phyloP scores from a whole-genome alignment of 73 alveolate species.

The Blepharisma stoltei region DNA sequence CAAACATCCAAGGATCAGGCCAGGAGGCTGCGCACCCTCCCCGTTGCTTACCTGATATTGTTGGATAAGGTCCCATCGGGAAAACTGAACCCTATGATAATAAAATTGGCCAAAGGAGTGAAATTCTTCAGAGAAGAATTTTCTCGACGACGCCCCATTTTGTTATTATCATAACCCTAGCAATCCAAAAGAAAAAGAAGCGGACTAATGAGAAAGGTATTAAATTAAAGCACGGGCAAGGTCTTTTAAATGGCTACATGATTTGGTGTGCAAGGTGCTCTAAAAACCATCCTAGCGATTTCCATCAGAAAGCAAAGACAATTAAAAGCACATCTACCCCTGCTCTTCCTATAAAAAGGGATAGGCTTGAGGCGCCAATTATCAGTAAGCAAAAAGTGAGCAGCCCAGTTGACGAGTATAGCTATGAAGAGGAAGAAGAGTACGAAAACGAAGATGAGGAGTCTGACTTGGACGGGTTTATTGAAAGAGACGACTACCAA shows the following conservation, averaged over 20 bases:
- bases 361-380: no score
- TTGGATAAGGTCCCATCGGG: no score
- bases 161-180: neutral
- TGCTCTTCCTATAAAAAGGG: slow-evolving; percentile 10
- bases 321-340: neutral
- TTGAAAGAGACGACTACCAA: neutral
- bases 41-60: no score
- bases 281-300: neutral
- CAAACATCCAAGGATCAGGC: no score
- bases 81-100: no score
- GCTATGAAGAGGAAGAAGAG: neutral
- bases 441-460: neutral
- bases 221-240: neutral
- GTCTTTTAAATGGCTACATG: neutral
- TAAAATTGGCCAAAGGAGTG: no score
- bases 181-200: neutral
- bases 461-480: neutral
- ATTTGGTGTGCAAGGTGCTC: slow-evolving; percentile 31
- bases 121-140: no score
- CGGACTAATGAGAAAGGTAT: neutral
- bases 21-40: no score
- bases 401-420: no score
- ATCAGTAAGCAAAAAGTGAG: no score
- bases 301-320: neutral
- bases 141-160: neutral